Evolutionary conservation across 352 stramenopile species (phyloP), one percentile per base, ranked within the genome.

Genomic region (Phytophthora constricta): DNA sequence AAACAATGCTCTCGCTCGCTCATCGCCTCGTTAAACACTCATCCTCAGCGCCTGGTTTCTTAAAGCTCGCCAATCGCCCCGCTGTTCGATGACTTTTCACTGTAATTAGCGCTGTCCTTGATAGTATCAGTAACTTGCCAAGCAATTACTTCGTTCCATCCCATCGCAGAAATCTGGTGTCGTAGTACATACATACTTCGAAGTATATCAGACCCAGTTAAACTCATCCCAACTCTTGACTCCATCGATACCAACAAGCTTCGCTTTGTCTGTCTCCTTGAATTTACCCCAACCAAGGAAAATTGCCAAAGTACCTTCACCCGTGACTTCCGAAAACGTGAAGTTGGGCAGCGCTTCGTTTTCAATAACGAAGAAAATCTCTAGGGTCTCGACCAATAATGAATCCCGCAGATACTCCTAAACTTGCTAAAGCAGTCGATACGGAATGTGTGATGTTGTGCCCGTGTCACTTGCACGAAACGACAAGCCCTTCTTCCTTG

Each of bases 301-400:
- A 37, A 7, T 37, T 37, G 14, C 9, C 37, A 59, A n/a, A 9
- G 39, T 10, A 10, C 53, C 47, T 25, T 50, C 17, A 41, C 45
- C 46, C 19, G 26, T 59, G 1, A 59, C 47, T 7, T 8, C 27
- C 1, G 43, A 47, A 28, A 58, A 41, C 9, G 27, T 23, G n/a
- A 63, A 63, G 23, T 39, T 16, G 19, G 14, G 10, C 33, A 63
- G 17, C 28, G 19, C 10, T 22, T 47, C 5, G 3, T 14, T 22
- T 13, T 69, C 53, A n/a, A 63, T 22, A 43, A 59, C 16, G 11
- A 63, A n/a, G 37, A 69, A 53, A n/a, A 63, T 63, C 22, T 69
- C 53, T 1, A 63, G 25, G 3, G 25, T 63, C 16, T 59, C 41
- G 19, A 63, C 17, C 31, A 33, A 19, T 54, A 33, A 43, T 20